Base-by-base conservation (phyloP, 352 stramenopile genomes). In the Thalassiosira allenii region DNA sequence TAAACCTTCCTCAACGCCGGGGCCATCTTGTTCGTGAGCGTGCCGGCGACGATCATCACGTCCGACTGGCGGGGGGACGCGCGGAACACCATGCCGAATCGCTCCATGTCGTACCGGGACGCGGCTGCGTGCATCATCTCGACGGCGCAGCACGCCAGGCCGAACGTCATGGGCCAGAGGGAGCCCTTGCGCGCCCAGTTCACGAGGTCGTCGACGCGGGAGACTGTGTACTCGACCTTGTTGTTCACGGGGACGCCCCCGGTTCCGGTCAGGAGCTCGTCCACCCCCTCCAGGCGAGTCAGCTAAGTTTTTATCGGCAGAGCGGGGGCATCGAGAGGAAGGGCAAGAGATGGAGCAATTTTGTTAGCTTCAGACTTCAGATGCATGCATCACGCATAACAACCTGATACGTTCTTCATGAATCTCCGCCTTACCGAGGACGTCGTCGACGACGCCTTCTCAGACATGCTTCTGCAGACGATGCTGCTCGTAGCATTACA, bases 11-110 rank as follows among this genome's bases (percentile, higher is more conserved):
- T 94, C 6, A 99, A 92, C 6, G 97, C 98, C 0, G 98, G 98
- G 20, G 97, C 97, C 97, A 99, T 99, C 88, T 99, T 99, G 93
- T 99, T 99, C 69, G 97, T 99, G 23, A 99, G 86, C 22, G 97
- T 99, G 3, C 98, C 97, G 14, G 98, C 97, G 17, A 99, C 97
- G 91, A 99, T 98, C 98, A 99, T 99, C 4, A 99, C 96, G 90
- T 99, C 98, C 3, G 96, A 98, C 69, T 94, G 90, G 56, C 90
- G 80, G 30, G 91, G 91, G 59, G 86, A 95, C 0, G 97, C 97
- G 79, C 98, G 96, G 81, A 99, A 99, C 12, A 99, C 96, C 95
- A 99, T 98, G 33, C 97, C 97, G 79, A 99, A 98, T 52, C 97
- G 95, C 85, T 99, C 97, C 83, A 99, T 97, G 89, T 99, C 97